These are phyloP conservation scores for Microsporum ferrugineum DNA, from an alignment of 2,329 filamentous ascomycete genomes.

Conservation along the genomic window DNA sequence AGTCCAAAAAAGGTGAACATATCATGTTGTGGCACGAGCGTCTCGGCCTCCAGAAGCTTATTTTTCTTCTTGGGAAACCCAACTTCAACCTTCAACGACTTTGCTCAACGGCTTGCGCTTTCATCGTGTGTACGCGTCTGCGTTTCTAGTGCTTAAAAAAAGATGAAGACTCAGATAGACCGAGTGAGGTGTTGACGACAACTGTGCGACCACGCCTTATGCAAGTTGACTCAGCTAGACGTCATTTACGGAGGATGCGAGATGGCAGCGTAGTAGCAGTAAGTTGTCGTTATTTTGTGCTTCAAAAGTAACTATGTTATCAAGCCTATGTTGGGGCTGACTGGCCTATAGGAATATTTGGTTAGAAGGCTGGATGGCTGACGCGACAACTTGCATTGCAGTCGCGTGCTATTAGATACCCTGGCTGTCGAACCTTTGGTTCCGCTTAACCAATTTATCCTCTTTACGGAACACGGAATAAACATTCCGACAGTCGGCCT, in stretches of 20 bases:
- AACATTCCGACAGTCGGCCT: background rate
- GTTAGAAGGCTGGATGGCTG: background rate
- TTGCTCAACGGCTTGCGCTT: background rate
- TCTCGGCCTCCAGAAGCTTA: background rate
- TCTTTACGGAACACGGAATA: background rate
- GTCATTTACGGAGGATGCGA: background rate
- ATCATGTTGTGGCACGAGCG: background rate
- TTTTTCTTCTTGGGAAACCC: background rate
- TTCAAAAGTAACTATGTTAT: too few relatives aligned
- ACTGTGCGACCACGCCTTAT: background rate
- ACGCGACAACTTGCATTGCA: background rate
- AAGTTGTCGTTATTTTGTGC: background rate
- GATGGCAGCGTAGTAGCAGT: background rate
- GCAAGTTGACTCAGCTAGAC: background rate
- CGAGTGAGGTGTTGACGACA: background rate
- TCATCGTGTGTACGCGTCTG: background rate
- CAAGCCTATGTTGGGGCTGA: background rate
- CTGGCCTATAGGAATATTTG: background rate
- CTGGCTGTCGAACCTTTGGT: background rate
- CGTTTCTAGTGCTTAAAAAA: background rate
- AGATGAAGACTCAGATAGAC: background rate
- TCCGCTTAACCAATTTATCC: background rate
- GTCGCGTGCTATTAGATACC: constrained; percentile 3
- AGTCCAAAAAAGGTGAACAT: background rate
- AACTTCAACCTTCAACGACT: background rate